phyloP scores from a whole-genome alignment of 2,329 filamentous ascomycete species.

The Monosporascus sp. region DNA sequence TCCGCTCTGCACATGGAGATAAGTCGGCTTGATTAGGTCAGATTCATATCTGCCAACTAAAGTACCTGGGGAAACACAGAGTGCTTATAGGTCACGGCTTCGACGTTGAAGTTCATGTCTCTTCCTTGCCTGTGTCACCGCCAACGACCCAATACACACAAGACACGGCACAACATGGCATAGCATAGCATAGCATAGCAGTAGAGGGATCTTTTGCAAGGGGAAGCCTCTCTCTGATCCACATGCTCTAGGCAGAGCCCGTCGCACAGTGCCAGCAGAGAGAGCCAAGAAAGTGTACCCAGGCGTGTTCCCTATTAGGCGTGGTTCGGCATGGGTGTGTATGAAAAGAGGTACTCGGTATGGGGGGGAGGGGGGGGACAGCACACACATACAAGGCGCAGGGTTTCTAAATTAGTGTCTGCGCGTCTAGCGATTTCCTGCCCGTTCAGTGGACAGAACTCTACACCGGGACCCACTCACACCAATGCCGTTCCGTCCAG shows the following conservation, averaged over 20 bases:
- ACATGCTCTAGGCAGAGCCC: not conserved
- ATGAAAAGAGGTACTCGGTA: constrained; percentile 6
- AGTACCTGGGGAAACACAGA: no score
- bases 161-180: no score
- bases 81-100: no score
- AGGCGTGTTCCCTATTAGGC: constrained; percentile 1
- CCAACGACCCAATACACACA: no score
- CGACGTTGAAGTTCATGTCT: no score
- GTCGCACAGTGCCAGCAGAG: constrained; percentile 10
- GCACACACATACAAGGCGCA: constrained; percentile 8
- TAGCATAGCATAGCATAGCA: not conserved
- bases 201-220: not conserved
- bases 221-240: no score
- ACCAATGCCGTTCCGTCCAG: constrained; percentile 14
- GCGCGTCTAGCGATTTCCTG: not conserved
- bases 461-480: not conserved
- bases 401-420: constrained; percentile 9
- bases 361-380: constrained; percentile 6
- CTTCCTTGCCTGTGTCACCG: no score
- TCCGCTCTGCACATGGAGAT: no score
- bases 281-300: constrained; percentile 5
- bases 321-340: not conserved
- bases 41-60: no score
- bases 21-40: no score
- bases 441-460: not conserved